Evolutionary conservation across 768 basidiomycete genomes (phyloP).

Genomic region (Rubroboletus pulcherrimus): DNA sequence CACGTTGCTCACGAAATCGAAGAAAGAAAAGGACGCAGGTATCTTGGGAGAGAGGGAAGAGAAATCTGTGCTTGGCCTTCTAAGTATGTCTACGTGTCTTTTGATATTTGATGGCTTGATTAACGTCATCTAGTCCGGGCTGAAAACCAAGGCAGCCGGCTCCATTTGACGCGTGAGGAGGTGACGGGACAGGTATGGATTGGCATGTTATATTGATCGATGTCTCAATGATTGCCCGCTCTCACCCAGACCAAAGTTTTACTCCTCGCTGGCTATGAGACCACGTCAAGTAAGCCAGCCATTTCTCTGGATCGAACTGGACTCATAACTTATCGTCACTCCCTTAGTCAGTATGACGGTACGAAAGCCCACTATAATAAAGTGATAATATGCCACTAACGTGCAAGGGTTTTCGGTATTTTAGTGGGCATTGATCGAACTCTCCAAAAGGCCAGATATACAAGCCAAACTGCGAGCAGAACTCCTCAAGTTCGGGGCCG

Average conservation of each 20-base stretch:
- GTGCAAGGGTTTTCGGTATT: neutral
- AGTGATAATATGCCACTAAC: neutral
- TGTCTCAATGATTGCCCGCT: neutral
- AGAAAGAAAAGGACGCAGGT: constrained; percentile 23
- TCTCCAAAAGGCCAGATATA: constrained; percentile 40
- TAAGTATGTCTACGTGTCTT: constrained; percentile 24
- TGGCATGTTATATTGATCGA: no score
- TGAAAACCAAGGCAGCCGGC: constrained; percentile 26
- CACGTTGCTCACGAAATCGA: constrained; percentile 29
- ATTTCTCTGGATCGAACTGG: neutral
- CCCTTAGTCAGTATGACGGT: constrained; percentile 13
- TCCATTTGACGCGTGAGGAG: constrained; percentile 39
- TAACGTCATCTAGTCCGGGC: constrained; percentile 32
- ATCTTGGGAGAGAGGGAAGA: constrained; percentile 30
- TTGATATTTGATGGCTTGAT: neutral
- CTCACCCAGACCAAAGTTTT: constrained; percentile 34
- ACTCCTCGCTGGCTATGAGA: constrained; percentile 39
- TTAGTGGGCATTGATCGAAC: constrained; percentile 56
- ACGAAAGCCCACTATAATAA: neutral
- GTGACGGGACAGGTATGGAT: constrained; percentile 32
- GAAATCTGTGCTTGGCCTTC: constrained; percentile 37
- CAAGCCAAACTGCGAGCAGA: constrained; percentile 51
- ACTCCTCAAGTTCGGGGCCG: constrained; percentile 39
- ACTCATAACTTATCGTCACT: neutral
- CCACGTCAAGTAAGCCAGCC: constrained; percentile 32